These are phyloP conservation scores for Epichloe gansuensis DNA, from an alignment of 2,329 filamentous ascomycete genomes.

Conservation along the genomic window DNA sequence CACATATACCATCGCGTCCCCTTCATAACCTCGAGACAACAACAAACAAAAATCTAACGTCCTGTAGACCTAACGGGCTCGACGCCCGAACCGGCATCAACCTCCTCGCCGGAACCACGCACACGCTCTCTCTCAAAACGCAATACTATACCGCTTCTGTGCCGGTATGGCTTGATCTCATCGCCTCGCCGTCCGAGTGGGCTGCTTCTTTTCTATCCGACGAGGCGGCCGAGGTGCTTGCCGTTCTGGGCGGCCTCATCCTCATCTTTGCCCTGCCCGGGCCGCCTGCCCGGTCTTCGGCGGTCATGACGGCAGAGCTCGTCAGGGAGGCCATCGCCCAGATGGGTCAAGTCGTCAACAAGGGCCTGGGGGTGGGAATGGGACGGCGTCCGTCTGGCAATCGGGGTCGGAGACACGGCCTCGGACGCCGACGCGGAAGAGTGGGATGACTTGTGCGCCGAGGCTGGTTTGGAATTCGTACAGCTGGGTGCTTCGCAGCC, in stretches of 20 bases:
- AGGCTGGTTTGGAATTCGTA: constrained; percentile 51
- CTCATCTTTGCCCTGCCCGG: constrained; percentile 22
- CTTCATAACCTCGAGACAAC: neutral
- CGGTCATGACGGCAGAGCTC: constrained; percentile 10
- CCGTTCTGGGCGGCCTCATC: constrained; percentile 47
- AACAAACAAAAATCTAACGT: neutral
- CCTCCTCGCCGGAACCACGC: constrained; percentile 47
- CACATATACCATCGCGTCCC: no score
- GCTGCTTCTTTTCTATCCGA: constrained; percentile 43
- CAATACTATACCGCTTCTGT: constrained; percentile 49
- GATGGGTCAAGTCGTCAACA: constrained; percentile 41
- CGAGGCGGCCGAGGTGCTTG: constrained; percentile 51
- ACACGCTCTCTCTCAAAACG: constrained; percentile 42
- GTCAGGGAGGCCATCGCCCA: constrained; percentile 33
- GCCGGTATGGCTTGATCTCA: constrained; percentile 56
- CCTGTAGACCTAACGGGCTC: constrained; percentile 41
- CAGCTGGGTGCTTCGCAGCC: constrained; percentile 31
- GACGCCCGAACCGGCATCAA: constrained; percentile 24
- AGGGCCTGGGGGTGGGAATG: constrained; percentile 49
- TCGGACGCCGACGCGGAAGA: constrained; percentile 40
- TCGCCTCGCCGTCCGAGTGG: constrained; percentile 41
- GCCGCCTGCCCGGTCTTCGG: constrained; percentile 3
- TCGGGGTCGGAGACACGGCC: constrained; percentile 39
- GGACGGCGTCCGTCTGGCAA: constrained; percentile 51
- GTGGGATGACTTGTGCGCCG: constrained; percentile 49